Percentiles rank a stretch among this genome's conserved stretches.
Conservation (phyloP, 129 eudicot species). For the Arctium lappa region DNA sequence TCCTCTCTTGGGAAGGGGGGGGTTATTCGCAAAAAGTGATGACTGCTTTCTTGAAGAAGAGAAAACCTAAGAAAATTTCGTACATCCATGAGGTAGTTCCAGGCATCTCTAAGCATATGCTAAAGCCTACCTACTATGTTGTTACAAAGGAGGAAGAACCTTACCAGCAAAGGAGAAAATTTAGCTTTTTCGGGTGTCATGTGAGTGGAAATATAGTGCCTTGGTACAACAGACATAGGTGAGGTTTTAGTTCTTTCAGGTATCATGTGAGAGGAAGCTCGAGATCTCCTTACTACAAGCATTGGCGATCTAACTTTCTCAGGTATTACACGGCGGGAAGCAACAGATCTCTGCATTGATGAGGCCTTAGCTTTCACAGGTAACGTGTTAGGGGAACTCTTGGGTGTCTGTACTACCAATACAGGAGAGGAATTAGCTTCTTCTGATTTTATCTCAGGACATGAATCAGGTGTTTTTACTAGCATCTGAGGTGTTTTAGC, state of each 20-base stretch:
- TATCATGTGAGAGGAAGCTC: slow-evolving; percentile 17
- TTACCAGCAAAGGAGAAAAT: slow-evolving; percentile 38
- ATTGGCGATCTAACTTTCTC: slow-evolving; percentile 25
- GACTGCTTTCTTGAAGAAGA: no score
- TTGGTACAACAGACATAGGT: slow-evolving; percentile 5
- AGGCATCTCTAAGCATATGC: no score
- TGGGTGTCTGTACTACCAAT: slow-evolving; percentile 14
- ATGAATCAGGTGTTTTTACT: background rate
- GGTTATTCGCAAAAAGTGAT: no score
- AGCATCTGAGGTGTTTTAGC: slow-evolving; percentile 11
- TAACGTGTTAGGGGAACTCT: slow-evolving; percentile 13
- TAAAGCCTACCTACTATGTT: background rate
- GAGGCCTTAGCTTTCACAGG: slow-evolving; percentile 27
- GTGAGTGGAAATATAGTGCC: slow-evolving; percentile 13
- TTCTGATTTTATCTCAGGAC: background rate
- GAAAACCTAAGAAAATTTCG: no score
- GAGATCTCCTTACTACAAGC: slow-evolving; percentile 19
- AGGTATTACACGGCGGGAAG: slow-evolving; percentile 15
- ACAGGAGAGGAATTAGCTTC: slow-evolving; percentile 12
- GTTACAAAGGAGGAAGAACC: background rate
- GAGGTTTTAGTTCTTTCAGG: slow-evolving; percentile 23
- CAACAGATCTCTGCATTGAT: slow-evolving; percentile 11
- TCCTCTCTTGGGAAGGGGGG: no score
- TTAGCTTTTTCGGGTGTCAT: slow-evolving; percentile 12
- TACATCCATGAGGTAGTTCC: no score